These are phyloP conservation scores for Takashimella koratensis DNA, from an alignment of 1,284 basidiomycete species.

Conservation along the genomic window DNA sequence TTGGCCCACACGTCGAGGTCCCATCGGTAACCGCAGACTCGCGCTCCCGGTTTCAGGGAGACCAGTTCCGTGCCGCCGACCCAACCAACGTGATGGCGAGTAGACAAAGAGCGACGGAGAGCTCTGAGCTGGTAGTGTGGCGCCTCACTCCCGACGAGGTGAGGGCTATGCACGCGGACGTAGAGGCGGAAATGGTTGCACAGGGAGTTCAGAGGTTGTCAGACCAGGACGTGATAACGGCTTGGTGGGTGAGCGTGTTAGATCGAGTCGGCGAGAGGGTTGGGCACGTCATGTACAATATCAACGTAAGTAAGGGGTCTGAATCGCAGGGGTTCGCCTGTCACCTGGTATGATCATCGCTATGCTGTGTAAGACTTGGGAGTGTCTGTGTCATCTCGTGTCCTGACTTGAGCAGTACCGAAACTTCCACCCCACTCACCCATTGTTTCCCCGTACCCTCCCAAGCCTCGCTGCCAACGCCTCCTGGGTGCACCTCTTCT, in stretches of 20 bases:
- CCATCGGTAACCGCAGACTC: constrained; percentile 8
- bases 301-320: constrained; percentile 29
- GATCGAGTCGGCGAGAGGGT: constrained; percentile 18
- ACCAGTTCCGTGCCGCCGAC: too few species aligned
- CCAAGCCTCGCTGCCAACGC: constrained; percentile 24
- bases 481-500: constrained; percentile 23
- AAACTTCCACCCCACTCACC: constrained; percentile 15
- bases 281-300: constrained; percentile 17
- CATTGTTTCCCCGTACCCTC: constrained; percentile 22
- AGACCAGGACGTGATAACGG: constrained; percentile 25
- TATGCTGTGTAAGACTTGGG: too few species aligned
- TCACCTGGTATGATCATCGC: too few species aligned
- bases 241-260: constrained; percentile 23
- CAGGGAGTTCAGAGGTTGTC: too few species aligned
- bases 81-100: too few species aligned
- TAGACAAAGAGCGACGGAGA: too few species aligned
- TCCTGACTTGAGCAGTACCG: constrained; percentile 16
- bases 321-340: too few species aligned
- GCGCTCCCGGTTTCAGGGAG: constrained; percentile 7
- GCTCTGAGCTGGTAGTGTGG: too few species aligned
- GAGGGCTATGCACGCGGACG: too few species aligned
- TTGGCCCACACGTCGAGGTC: constrained; percentile 15
- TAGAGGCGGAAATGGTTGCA: too few species aligned
- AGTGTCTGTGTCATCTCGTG: too few species aligned
- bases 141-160: too few species aligned